phyloP scores from a whole-genome alignment of 176 grass and related monocot species.

The Carex kokanica region DNA sequence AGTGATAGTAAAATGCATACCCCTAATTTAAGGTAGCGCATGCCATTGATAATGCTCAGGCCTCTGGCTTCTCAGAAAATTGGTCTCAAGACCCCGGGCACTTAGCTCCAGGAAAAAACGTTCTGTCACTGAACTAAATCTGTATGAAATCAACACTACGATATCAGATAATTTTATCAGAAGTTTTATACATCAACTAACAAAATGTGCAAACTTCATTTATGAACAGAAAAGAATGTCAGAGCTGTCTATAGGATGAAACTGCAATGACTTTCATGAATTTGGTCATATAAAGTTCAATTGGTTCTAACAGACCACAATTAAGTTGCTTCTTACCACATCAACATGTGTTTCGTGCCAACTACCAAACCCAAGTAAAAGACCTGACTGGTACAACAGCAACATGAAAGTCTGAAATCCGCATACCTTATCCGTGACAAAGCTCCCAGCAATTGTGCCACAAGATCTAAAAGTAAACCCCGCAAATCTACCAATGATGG shows the following conservation, averaged over 20 bases:
- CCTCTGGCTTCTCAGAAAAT: constrained; percentile 78
- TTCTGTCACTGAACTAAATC: constrained; percentile 97
- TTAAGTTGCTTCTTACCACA: not conserved
- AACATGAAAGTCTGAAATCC: constrained; percentile 15
- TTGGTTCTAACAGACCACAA: not conserved
- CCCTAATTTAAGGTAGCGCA: constrained; percentile 99
- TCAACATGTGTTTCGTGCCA: not conserved
- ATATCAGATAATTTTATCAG: constrained; percentile 21
- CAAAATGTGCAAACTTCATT: constrained; percentile 3
- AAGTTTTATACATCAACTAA: not conserved
- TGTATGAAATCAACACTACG: constrained; percentile 39
- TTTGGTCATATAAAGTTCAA: not conserved
- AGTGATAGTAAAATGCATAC: constrained; percentile 33
- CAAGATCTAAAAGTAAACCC: constrained; percentile 89
- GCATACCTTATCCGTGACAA: constrained; percentile 86
- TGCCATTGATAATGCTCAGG: constrained; percentile 95
- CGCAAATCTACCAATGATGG: constrained; percentile 95
- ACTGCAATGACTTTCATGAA: not conserved
- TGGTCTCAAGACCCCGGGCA: constrained; percentile 64
- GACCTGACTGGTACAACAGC: not conserved
- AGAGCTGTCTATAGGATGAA: not conserved
- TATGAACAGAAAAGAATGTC: constrained; percentile 15
- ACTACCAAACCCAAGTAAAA: not conserved
- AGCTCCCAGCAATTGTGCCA: constrained; percentile 89
- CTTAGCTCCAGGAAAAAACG: constrained; percentile 97